A percentile compares a stretch with the other conserved stretches of the same genome.
These are phyloP conservation scores for Dactylellina parvicollis DNA, from an alignment of 2,329 filamentous ascomycete species.

Conservation along the genomic window DNA sequence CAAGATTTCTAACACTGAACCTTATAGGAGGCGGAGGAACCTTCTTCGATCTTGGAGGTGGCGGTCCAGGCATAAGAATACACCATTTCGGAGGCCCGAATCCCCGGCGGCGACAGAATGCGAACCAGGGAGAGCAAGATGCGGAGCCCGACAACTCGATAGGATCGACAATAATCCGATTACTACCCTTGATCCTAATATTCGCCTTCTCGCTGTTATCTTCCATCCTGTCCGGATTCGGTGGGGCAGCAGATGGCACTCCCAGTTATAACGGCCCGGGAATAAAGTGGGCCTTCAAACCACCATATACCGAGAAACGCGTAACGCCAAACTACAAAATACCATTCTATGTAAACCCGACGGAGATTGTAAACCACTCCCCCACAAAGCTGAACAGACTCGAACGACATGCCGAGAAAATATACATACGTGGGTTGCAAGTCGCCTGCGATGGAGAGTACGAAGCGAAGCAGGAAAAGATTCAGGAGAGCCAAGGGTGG, in stretches of 20 bases:
- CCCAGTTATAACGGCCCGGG: constrained; percentile 70
- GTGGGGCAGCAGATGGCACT: constrained; percentile 60
- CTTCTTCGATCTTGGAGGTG: constrained; percentile 78
- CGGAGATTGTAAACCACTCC: constrained; percentile 76
- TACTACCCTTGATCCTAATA: constrained; percentile 87
- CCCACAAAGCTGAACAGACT: constrained; percentile 76
- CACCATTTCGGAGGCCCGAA: constrained; percentile 90
- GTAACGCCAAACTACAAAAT: constrained; percentile 76
- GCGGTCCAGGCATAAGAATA: constrained; percentile 88
- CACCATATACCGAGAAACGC: constrained; percentile 79
- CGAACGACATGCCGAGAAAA: constrained; percentile 79
- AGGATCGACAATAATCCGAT: constrained; percentile 67
- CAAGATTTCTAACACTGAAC: constrained; percentile 52
- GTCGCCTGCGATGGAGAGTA: constrained; percentile 80
- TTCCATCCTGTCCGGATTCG: constrained; percentile 71
- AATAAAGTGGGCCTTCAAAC: constrained; percentile 77
- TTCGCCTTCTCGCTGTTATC: constrained; percentile 86
- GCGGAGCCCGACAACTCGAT: constrained; percentile 65
- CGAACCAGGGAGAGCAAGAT: constrained; percentile 67
- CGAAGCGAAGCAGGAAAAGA: constrained; percentile 71
- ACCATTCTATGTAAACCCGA: constrained; percentile 85
- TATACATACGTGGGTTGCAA: constrained; percentile 74
- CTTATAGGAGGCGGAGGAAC: constrained; percentile 64
- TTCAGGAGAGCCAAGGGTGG: constrained; percentile 85
- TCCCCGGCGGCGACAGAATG: constrained; percentile 71